These are phyloP conservation scores for Lactifluus subvellereus DNA, from an alignment of 768 basidiomycete genomes.

Conservation along the genomic window DNA sequence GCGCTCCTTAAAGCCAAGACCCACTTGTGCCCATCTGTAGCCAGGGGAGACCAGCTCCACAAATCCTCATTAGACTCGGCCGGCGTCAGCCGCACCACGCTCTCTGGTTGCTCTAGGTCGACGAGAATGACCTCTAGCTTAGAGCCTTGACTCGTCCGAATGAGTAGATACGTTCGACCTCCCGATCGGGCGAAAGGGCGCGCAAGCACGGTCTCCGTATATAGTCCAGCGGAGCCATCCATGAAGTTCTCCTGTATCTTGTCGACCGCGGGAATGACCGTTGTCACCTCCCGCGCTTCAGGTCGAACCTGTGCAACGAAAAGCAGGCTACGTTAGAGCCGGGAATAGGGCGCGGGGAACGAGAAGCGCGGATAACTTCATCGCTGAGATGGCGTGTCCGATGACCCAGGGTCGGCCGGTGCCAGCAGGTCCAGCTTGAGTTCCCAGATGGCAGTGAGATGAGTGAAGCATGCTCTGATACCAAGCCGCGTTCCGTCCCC, in stretches of 20 bases:
- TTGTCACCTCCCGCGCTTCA: slow-evolving; percentile 12
- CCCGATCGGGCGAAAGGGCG: slow-evolving; percentile 26
- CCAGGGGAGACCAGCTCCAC: slow-evolving; percentile 24
- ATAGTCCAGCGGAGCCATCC: slow-evolving; percentile 32
- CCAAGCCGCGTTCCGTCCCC: slow-evolving; percentile 31
- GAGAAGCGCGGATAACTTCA: slow-evolving; percentile 13
- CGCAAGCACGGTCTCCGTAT: slow-evolving; percentile 27
- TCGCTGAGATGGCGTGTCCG: background rate
- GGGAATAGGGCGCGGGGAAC: slow-evolving; percentile 25
- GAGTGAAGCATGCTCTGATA: slow-evolving; percentile 31
- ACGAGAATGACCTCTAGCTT: slow-evolving; percentile 26
- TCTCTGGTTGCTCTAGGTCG: slow-evolving; percentile 17
- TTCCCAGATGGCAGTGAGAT: slow-evolving; percentile 28
- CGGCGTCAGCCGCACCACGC: slow-evolving; percentile 17
- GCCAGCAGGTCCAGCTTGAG: slow-evolving; percentile 20
- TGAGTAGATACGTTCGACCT: slow-evolving; percentile 14
- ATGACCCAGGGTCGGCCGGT: background rate
- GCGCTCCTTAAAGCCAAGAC: slow-evolving; percentile 24
- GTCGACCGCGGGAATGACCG: slow-evolving; percentile 25
- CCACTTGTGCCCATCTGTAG: slow-evolving; percentile 19
- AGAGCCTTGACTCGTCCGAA: slow-evolving; percentile 26
- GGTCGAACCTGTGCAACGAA: slow-evolving; percentile 23
- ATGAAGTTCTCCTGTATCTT: slow-evolving; percentile 13
- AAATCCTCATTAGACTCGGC: slow-evolving; percentile 16
- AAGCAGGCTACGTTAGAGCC: slow-evolving; percentile 24